Percentiles rank a stretch among this genome's conserved stretches.
These are phyloP conservation scores for Acer campestre DNA, from an alignment of 345 rosid species.

Conservation along the genomic window DNA sequence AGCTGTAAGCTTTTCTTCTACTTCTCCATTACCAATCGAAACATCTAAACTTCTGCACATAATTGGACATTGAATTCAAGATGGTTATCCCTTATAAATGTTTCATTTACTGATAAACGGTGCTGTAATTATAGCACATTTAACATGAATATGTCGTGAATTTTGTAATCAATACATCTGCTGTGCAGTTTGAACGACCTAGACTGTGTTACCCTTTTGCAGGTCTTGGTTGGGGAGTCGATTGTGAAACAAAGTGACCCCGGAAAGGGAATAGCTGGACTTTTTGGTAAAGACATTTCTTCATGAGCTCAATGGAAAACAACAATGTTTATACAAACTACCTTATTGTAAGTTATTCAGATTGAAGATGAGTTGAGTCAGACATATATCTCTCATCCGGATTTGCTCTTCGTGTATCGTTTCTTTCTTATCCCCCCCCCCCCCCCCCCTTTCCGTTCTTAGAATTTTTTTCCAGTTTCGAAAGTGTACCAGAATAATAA, in stretches of 20 bases:
- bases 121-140: neutral
- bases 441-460: neutral
- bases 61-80: neutral
- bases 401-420: too few relatives aligned
- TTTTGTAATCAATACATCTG: neutral
- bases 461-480: too few relatives aligned
- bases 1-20: constrained; percentile 61
- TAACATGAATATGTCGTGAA: neutral
- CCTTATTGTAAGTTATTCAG: neutral
- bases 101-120: too few relatives aligned
- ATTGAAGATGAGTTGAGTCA: neutral
- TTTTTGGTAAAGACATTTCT: constrained; percentile 81
- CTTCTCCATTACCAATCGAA: neutral
- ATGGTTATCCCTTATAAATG: too few relatives aligned
- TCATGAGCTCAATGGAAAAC: constrained; percentile 27
- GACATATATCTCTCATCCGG: too few relatives aligned
- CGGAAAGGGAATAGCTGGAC: constrained; percentile 59
- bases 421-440: too few relatives aligned
- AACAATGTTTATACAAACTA: neutral
- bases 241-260: constrained; percentile 81
- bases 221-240: constrained; percentile 98
- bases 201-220: constrained; percentile 23
- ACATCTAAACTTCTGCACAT: neutral
- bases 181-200: neutral
- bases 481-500: neutral